phyloP scores from a whole-genome alignment of 192 early-diverging fungal species.

The Thoreauomyces humboldtii region DNA sequence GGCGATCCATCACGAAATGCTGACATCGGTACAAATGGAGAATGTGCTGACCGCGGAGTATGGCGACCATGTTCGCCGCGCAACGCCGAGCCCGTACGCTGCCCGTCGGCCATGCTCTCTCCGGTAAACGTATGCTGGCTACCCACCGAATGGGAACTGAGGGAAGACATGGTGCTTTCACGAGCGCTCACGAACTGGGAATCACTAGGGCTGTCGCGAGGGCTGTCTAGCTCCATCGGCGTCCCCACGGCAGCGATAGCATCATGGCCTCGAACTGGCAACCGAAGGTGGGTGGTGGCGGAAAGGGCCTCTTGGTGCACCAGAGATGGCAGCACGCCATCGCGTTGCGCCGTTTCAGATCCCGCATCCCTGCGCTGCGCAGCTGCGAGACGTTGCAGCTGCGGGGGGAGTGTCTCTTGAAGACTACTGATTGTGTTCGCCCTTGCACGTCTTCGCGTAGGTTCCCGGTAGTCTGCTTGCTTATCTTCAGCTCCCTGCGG shows the following conservation, averaged over 20 bases:
- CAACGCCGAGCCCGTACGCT: not conserved
- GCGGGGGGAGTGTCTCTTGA: constrained; percentile 45
- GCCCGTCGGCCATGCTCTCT: not conserved
- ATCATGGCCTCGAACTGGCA: not conserved
- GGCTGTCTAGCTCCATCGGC: not conserved
- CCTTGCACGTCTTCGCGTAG: constrained; percentile 33
- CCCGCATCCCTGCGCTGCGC: constrained; percentile 41
- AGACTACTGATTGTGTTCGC: constrained; percentile 51
- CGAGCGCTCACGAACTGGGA: constrained; percentile 23
- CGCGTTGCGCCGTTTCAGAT: no score
- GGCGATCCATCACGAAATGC: not conserved
- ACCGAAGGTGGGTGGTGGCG: no score
- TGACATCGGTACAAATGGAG: not conserved
- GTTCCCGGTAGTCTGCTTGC: not conserved
- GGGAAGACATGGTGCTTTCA: constrained; percentile 16
- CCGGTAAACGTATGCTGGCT: constrained; percentile 1
- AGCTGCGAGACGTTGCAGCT: constrained; percentile 49
- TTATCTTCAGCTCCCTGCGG: not conserved
- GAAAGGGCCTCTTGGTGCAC: no score
- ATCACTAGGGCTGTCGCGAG: constrained; percentile 5
- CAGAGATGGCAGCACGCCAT: no score
- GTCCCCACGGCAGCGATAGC: not conserved
- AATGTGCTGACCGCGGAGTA: not conserved
- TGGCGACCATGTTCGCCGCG: constrained; percentile 1
- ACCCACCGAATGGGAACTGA: not conserved